These are phyloP conservation scores for Fusarium chaquense DNA, from an alignment of 2,329 filamentous ascomycete genomes.

Conservation along the genomic window DNA sequence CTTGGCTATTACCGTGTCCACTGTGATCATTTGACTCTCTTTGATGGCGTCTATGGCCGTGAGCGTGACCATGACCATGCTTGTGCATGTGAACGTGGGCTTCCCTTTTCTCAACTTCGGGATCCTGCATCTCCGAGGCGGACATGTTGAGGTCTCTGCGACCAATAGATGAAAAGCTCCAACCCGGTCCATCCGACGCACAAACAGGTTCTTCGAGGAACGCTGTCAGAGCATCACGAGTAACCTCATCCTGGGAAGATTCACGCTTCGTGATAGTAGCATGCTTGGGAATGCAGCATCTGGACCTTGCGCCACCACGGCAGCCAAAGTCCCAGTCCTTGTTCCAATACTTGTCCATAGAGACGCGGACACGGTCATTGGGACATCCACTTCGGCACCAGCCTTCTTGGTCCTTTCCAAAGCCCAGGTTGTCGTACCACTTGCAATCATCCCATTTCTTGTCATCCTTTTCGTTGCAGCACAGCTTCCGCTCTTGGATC, in stretches of 20 bases:
- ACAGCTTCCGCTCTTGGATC: constrained; percentile 20
- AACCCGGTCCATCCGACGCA: constrained; percentile 7
- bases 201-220: constrained; percentile 14
- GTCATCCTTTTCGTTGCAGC: constrained; percentile 17
- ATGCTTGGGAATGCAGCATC: constrained; percentile 24
- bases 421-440: constrained; percentile 23
- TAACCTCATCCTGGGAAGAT: constrained; percentile 9
- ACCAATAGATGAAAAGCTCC: constrained; percentile 10
- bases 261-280: constrained; percentile 15
- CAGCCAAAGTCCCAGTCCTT: constrained; percentile 19
- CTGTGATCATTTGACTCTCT: not conserved
- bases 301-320: constrained; percentile 16
- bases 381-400: constrained; percentile 21
- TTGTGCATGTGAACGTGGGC: not conserved
- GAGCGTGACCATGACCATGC: not conserved
- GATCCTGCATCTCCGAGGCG: not conserved
- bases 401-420: constrained; percentile 5
- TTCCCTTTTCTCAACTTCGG: not conserved
- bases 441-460: constrained; percentile 23
- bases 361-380: constrained; percentile 19
- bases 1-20: too few species aligned
- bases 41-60: not conserved
- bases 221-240: constrained; percentile 11
- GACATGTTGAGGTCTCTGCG: constrained; percentile 7
- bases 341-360: constrained; percentile 23